Percentiles rank a stretch among this genome's conserved stretches.
phyloP scores from a whole-genome alignment of 1,284 basidiomycete species.

The Austroboletus niveus region DNA sequence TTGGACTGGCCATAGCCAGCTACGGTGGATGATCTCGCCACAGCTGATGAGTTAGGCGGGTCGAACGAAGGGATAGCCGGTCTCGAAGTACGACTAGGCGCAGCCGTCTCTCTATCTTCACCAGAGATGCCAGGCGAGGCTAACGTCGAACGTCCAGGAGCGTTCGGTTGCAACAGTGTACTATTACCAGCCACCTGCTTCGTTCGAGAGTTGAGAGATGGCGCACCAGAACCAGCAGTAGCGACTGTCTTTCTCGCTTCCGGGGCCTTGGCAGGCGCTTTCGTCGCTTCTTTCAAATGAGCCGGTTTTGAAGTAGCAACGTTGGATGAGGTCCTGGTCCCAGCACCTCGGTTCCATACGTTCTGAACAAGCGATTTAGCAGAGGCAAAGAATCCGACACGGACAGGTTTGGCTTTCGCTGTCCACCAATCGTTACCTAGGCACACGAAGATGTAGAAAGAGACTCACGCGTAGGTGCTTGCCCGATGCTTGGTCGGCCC shows the following conservation, averaged over 20 bases:
- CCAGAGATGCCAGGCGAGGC: constrained; percentile 10
- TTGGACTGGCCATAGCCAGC: constrained; percentile 15
- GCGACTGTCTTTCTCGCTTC: constrained; percentile 20
- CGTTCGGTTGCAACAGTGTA: constrained; percentile 1
- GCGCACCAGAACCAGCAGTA: constrained; percentile 18
- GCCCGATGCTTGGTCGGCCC: constrained; percentile 44
- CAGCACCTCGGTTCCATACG: constrained; percentile 51
- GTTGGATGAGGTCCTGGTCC: constrained; percentile 15
- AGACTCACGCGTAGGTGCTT: constrained; percentile 39
- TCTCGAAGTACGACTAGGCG: constrained; percentile 14
- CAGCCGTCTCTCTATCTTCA: constrained; percentile 6
- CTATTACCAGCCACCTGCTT: constrained; percentile 18
- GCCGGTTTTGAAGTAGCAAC: constrained; percentile 14
- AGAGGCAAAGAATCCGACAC: constrained; percentile 56
- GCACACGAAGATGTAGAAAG: not conserved
- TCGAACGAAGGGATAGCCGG: constrained; percentile 25
- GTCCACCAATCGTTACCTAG: constrained; percentile 10
- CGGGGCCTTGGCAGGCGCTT: constrained; percentile 5
- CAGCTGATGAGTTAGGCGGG: constrained; percentile 3
- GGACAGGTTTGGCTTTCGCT: constrained; percentile 44
- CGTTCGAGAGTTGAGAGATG: constrained; percentile 14
- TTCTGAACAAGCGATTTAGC: constrained; percentile 56
- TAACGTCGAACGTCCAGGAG: constrained; percentile 15
- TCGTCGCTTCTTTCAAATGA: constrained; percentile 1
- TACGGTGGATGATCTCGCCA: constrained; percentile 19